phyloP scores from a whole-genome alignment of 306 rosid genomes.

The Sesbania bispinosa region DNA sequence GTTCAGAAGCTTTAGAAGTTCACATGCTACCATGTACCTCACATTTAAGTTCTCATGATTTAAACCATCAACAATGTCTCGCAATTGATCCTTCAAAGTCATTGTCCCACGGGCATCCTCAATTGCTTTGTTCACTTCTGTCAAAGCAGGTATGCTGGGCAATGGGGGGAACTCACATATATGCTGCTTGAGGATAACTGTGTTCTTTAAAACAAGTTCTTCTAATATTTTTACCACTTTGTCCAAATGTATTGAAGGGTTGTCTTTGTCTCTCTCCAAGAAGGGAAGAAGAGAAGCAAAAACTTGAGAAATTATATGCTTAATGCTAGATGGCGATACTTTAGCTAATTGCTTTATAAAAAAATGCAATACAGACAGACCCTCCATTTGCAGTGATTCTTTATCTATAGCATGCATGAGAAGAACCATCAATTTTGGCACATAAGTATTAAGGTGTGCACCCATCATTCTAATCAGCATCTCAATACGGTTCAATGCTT shows the following conservation, averaged over 20 bases:
- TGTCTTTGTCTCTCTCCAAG: slow-evolving; percentile 74
- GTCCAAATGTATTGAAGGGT: slow-evolving; percentile 62
- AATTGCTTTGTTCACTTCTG: slow-evolving; percentile 74
- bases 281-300: slow-evolving; percentile 95
- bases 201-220: slow-evolving; percentile 76
- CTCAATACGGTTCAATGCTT: slow-evolving; percentile 86
- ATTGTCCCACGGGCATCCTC: slow-evolving; percentile 82
- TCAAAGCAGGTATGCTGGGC: slow-evolving; percentile 73
- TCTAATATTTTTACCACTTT: slow-evolving; percentile 75
- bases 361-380: slow-evolving; percentile 77
- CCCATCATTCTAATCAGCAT: slow-evolving; percentile 94
- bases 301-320: slow-evolving; percentile 85
- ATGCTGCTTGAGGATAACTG: slow-evolving; percentile 57
- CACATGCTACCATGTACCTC: slow-evolving; percentile 86
- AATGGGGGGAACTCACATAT: slow-evolving; percentile 79
- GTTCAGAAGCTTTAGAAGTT: slow-evolving; percentile 79
- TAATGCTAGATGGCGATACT: slow-evolving; percentile 79
- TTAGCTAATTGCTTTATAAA: slow-evolving; percentile 70
- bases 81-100: slow-evolving; percentile 75
- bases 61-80: slow-evolving; percentile 77
- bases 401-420: slow-evolving; percentile 85
- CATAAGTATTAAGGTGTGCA: slow-evolving; percentile 75
- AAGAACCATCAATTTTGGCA: slow-evolving; percentile 92
- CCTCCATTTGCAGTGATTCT: slow-evolving; percentile 71
- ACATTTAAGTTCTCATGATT: slow-evolving; percentile 94